A percentile compares a stretch with the other conserved stretches of the same genome.
Evolutionary conservation across 371 early-diverging fungal genomes (phyloP).

Genomic region (Zopfochytrium polystomum): DNA sequence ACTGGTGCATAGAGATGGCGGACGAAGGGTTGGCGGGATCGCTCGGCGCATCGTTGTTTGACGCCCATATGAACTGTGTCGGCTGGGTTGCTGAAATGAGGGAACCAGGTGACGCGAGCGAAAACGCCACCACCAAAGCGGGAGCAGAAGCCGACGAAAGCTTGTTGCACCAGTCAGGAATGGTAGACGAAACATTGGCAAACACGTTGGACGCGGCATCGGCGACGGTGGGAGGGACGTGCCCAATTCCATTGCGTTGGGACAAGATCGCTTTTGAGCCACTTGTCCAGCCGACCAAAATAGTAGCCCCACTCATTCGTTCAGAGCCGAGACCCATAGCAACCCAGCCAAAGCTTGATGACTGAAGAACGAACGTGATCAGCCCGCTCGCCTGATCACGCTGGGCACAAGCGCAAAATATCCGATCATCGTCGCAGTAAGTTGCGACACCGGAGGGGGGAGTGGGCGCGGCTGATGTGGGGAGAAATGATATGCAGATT

Average conservation of each 20-base stretch:
- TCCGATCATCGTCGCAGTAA: neutral
- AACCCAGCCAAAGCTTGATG: slow-evolving; percentile 15
- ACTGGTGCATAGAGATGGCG: slow-evolving; percentile 1
- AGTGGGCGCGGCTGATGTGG: too few species aligned
- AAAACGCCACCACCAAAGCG: neutral
- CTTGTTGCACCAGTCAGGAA: neutral
- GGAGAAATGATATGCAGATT: too few species aligned
- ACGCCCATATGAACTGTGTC: slow-evolving; percentile 8
- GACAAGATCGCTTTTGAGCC: slow-evolving; percentile 12
- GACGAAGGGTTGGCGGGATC: neutral
- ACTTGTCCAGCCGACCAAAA: slow-evolving; percentile 29
- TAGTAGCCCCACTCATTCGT: slow-evolving; percentile 23
- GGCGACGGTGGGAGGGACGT: neutral
- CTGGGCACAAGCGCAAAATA: neutral
- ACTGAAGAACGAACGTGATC: neutral
- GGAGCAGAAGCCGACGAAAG: neutral
- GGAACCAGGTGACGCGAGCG: neutral
- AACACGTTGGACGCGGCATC: neutral
- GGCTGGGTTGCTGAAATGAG: neutral
- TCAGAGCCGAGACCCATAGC: slow-evolving; percentile 27
- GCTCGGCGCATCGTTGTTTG: neutral
- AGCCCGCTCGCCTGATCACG: neutral
- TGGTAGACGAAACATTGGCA: neutral
- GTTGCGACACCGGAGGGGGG: too few species aligned
- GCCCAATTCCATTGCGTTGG: slow-evolving; percentile 7